phyloP scores from a whole-genome alignment of 495 filamentous ascomycete species.

The Aspergillus wentii region DNA sequence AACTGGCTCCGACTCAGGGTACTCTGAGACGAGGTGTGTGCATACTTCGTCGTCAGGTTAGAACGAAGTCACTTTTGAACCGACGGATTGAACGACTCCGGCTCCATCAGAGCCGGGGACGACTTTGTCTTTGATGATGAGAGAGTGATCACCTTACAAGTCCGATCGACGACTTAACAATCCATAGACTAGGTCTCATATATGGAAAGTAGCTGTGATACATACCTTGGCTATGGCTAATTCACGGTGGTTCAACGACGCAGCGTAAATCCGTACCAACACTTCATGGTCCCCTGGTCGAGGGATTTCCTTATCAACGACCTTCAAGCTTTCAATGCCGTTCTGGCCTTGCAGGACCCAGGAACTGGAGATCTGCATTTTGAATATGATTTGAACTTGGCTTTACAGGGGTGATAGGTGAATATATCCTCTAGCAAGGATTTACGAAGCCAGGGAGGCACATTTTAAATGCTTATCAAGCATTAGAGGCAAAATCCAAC shows the following conservation, averaged over 20 bases:
- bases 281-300: slow-evolving; percentile 54
- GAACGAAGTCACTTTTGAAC: slow-evolving; percentile 9
- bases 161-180: slow-evolving; percentile 24
- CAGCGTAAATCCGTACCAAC: slow-evolving; percentile 59
- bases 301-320: too few species aligned
- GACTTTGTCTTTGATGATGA: too few species aligned
- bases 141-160: too few species aligned
- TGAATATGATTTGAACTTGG: too few species aligned
- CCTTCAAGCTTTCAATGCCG: slow-evolving; percentile 7
- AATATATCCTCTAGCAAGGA: too few species aligned
- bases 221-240: slow-evolving; percentile 57
- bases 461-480: too few species aligned
- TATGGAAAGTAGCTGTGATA: neutral
- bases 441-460: too few species aligned
- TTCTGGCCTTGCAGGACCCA: slow-evolving; percentile 11
- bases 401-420: too few species aligned
- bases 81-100: slow-evolving; percentile 52
- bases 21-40: slow-evolving; percentile 8
- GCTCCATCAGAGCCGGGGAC: slow-evolving; percentile 65
- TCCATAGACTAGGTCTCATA: neutral
- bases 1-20: slow-evolving; percentile 47
- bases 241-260: slow-evolving; percentile 71
- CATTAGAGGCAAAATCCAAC: too few species aligned
- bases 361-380: too few species aligned
- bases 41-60: slow-evolving; percentile 12